phyloP scores from a whole-genome alignment of 768 basidiomycete genomes.

The Collybia sp. region DNA sequence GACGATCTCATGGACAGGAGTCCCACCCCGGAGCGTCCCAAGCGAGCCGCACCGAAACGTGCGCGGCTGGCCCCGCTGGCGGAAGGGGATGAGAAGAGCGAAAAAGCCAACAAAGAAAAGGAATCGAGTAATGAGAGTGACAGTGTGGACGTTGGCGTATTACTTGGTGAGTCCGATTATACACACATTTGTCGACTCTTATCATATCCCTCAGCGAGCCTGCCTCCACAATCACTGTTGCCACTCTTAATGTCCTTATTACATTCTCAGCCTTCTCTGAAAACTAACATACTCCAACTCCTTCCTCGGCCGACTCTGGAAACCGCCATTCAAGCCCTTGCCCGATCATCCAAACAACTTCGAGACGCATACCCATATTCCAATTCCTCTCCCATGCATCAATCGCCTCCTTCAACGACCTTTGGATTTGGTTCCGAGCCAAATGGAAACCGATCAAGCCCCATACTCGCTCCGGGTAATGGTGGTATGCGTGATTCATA shows the following conservation, averaged over 20 bases:
- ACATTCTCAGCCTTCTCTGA: conserved; percentile 63
- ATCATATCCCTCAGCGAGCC: conserved; percentile 51
- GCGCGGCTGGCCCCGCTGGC: conserved; percentile 38
- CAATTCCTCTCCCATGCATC: conserved; percentile 32
- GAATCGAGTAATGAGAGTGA: conserved; percentile 43
- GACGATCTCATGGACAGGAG: conserved; percentile 84
- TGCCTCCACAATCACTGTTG: conserved; percentile 73
- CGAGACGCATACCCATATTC: conserved; percentile 85
- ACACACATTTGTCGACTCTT: conserved; percentile 4
- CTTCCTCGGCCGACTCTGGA: conserved; percentile 85
- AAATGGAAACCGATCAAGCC: conserved; percentile 18
- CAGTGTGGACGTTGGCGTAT: conserved; percentile 74
- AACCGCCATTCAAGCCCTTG: conserved; percentile 63
- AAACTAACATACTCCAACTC: conserved; percentile 64
- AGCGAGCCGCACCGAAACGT: conserved; percentile 66
- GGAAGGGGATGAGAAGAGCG: conserved; percentile 31
- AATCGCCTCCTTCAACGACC: conserved; percentile 13
- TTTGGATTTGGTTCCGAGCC: conserved; percentile 28
- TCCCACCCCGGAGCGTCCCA: conserved; percentile 77
- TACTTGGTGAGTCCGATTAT: conserved; percentile 55
- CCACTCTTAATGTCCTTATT: conserved; percentile 70
- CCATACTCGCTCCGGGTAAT: conserved; percentile 17
- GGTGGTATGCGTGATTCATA: conserved; percentile 80
- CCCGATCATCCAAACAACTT: conserved; percentile 65
- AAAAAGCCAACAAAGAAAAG: conserved; percentile 41